Conservation (phyloP, 768 basidiomycete genomes). For the Lentinus tigrinus region DNA sequence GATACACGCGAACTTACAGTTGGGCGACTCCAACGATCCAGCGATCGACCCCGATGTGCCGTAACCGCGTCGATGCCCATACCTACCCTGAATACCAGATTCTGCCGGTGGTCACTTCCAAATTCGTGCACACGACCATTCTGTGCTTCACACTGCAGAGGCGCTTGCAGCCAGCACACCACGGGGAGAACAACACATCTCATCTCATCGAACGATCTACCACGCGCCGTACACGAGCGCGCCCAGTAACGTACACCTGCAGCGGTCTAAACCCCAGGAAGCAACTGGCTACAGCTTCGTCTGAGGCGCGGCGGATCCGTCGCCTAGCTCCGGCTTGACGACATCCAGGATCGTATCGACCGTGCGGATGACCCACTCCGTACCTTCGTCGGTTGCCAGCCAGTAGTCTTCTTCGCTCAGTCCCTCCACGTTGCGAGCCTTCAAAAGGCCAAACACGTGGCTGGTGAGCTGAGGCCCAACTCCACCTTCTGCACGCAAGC, state of each 20-base stretch:
- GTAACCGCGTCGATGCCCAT: conserved; percentile 6
- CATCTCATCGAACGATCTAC: conserved; percentile 10
- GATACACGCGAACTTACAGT: conserved; percentile 3
- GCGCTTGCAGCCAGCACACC: neutral
- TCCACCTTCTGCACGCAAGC: conserved; percentile 78
- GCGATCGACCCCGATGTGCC: conserved; percentile 17
- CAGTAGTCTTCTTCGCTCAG: conserved; percentile 72
- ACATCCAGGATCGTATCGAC: conserved; percentile 81
- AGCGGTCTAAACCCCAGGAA: neutral
- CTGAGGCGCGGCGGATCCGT: conserved; percentile 34
- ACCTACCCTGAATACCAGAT: neutral
- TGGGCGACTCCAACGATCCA: conserved; percentile 1
- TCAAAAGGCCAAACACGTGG: conserved; percentile 88
- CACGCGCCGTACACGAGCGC: neutral
- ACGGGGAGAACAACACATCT: neutral
- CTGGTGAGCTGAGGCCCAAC: conserved; percentile 87
- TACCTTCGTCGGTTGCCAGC: conserved; percentile 83
- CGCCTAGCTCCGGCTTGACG: conserved; percentile 45
- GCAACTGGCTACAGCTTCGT: conserved; percentile 53
- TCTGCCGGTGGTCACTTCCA: neutral
- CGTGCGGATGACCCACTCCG: conserved; percentile 84
- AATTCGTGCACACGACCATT: conserved; percentile 6
- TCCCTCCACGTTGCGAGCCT: conserved; percentile 63
- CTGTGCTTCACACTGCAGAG: neutral
- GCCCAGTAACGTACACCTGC: neutral